Percentiles rank a stretch among this genome's conserved stretches.
phyloP scores from a whole-genome alignment of 176 grass and related monocot species.

The Carex myosuroides region DNA sequence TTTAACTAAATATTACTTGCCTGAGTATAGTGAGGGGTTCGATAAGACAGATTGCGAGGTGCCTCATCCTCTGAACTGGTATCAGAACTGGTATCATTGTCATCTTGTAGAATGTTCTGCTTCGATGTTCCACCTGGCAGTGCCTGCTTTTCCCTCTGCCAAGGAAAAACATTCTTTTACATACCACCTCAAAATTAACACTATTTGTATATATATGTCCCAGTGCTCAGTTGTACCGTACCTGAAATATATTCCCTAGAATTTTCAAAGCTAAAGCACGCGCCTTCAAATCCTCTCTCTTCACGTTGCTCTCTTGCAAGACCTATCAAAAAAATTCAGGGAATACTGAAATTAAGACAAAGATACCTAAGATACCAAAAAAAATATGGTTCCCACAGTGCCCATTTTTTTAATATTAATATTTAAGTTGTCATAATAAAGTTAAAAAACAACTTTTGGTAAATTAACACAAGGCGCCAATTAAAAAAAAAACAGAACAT shows the following conservation, averaged over 20 bases:
- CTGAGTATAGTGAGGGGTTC: conserved; percentile 81
- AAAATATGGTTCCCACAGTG: not conserved
- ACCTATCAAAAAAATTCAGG: conserved; percentile 37
- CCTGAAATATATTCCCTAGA: conserved; percentile 89
- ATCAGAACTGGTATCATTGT: conserved; percentile 61
- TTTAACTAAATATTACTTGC: conserved; percentile 24
- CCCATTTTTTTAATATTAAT: not conserved
- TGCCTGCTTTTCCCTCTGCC: conserved; percentile 70
- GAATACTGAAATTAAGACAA: not conserved
- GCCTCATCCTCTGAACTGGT: conserved; percentile 73
- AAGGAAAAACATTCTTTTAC: not conserved
- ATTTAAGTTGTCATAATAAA: not conserved
- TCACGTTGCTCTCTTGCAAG: conserved; percentile 71
- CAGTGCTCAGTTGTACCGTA: conserved; percentile 14
- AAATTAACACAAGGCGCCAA: not conserved
- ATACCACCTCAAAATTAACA: not conserved
- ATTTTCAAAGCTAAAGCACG: conserved; percentile 73
- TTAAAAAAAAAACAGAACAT: not conserved
- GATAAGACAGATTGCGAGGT: conserved; percentile 44
- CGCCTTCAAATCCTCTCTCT: conserved; percentile 86
- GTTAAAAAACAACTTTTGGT: not conserved
- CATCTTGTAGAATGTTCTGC: conserved; percentile 57
- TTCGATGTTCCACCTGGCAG: conserved; percentile 55
- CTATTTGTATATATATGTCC: not conserved
- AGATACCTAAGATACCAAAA: not conserved